A percentile compares a stretch with the other conserved stretches of the same genome.
Evolutionary conservation across 106 monocot genomes (phyloP).

Genomic region (Hemerocallis citrina): DNA sequence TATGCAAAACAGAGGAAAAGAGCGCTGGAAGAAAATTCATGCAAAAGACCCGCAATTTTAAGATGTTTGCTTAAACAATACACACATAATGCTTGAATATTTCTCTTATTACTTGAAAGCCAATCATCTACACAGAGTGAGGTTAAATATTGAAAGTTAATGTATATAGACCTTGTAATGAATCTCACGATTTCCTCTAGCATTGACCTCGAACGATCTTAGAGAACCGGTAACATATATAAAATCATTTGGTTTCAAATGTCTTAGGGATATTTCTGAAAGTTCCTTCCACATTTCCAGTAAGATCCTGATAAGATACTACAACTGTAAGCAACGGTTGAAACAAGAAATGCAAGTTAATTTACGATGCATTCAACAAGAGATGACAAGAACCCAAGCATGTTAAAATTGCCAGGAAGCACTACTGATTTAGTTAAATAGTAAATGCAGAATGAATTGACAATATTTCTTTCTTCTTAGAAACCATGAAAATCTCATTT

Average conservation of each 20-base stretch:
- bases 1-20: background rate
- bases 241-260: slow-evolving; percentile 57
- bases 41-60: background rate
- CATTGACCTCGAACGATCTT: slow-evolving; percentile 30
- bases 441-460: no score
- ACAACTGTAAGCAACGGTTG: background rate
- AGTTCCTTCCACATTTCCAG: slow-evolving; percentile 31
- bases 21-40: background rate
- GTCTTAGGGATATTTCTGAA: slow-evolving; percentile 33
- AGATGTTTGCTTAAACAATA: background rate
- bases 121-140: background rate
- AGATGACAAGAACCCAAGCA: no score
- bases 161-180: slow-evolving; percentile 39
- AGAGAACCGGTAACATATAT: slow-evolving; percentile 57
- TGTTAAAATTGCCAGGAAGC: no score
- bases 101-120: no score
- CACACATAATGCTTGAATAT: no score
- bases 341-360: background rate
- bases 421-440: no score
- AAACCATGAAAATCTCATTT: no score
- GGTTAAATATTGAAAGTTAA: background rate
- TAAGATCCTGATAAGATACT: slow-evolving; percentile 35
- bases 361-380: background rate
- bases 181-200: slow-evolving; percentile 23
- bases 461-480: no score